Conservation (phyloP, 2,329 filamentous ascomycete genomes). For the Xylaria polymorpha region DNA sequence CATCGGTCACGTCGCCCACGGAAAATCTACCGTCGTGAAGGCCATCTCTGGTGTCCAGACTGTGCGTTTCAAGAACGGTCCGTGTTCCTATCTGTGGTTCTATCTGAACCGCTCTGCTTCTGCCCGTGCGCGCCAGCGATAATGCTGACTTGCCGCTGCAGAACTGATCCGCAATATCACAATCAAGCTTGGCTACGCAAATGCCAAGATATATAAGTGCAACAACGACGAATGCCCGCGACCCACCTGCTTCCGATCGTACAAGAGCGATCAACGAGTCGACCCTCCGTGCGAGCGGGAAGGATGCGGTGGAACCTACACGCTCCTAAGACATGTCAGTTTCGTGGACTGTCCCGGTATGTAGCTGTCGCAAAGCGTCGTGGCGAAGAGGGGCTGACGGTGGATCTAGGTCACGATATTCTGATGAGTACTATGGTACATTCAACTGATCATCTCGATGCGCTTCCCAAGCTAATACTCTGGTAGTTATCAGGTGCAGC, state of each 20-base stretch:
- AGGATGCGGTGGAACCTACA: slow-evolving; percentile 87
- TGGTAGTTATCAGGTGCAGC: slow-evolving; percentile 90
- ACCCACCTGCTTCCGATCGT: slow-evolving; percentile 95
- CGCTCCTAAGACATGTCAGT: slow-evolving; percentile 89
- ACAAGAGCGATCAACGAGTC: slow-evolving; percentile 98
- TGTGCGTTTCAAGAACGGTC: slow-evolving; percentile 93
- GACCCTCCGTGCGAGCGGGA: slow-evolving; percentile 96
- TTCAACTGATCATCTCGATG: not conserved
- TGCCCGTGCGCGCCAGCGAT: not conserved
- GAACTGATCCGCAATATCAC: slow-evolving; percentile 99
- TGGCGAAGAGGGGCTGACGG: slow-evolving; percentile 17
- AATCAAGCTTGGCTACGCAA: slow-evolving; percentile 61
- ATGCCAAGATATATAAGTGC: slow-evolving; percentile 67
- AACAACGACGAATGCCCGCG: slow-evolving; percentile 91
- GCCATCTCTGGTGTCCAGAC: slow-evolving; percentile 99
- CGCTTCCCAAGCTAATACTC: slow-evolving; percentile 15
- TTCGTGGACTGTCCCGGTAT: slow-evolving; percentile 93
- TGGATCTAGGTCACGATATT: slow-evolving; percentile 84
- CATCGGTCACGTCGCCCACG: slow-evolving; percentile 98
- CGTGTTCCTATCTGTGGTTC: not conserved
- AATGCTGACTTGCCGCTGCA: slow-evolving; percentile 23
- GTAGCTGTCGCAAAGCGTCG: not conserved
- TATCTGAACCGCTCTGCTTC: not conserved
- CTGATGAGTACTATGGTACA: slow-evolving; percentile 98
- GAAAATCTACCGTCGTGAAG: slow-evolving; percentile 98